These are phyloP conservation scores for Penicillium samsonianum DNA, from an alignment of 495 filamentous ascomycete species.

Conservation along the genomic window DNA sequence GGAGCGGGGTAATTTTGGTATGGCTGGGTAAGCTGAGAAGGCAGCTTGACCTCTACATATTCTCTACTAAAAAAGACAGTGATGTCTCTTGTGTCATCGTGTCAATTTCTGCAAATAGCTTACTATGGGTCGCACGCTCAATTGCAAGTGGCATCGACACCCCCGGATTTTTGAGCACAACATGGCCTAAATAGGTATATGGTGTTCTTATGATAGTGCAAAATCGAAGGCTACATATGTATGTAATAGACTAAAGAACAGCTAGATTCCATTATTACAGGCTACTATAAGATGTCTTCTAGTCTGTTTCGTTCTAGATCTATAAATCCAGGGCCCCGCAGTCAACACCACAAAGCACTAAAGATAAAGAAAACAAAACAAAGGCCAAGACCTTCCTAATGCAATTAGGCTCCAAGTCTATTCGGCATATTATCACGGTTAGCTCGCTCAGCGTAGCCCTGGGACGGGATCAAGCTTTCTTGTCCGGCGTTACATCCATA, in stretches of 20 bases:
- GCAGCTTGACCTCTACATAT: neutral
- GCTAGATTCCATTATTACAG: neutral
- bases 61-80: neutral
- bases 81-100: too few species aligned
- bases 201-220: neutral
- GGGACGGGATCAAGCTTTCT: neutral
- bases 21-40: neutral
- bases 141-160: neutral
- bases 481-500: neutral
- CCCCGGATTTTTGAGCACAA: neutral
- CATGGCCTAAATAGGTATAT: neutral
- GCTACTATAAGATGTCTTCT: too few species aligned
- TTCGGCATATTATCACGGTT: neutral
- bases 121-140: neutral
- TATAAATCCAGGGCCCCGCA: conserved; percentile 2
- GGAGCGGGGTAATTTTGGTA: conserved; percentile 5
- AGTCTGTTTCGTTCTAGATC: neutral
- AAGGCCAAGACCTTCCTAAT: conserved; percentile 6
- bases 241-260: neutral
- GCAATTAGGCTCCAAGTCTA: neutral
- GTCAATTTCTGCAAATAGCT: neutral
- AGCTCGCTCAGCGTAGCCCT: neutral
- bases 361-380: neutral
- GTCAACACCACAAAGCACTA: neutral
- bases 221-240: neutral